Base-by-base conservation (phyloP, 129 eudicot genomes). In the Lonicera japonica region DNA sequence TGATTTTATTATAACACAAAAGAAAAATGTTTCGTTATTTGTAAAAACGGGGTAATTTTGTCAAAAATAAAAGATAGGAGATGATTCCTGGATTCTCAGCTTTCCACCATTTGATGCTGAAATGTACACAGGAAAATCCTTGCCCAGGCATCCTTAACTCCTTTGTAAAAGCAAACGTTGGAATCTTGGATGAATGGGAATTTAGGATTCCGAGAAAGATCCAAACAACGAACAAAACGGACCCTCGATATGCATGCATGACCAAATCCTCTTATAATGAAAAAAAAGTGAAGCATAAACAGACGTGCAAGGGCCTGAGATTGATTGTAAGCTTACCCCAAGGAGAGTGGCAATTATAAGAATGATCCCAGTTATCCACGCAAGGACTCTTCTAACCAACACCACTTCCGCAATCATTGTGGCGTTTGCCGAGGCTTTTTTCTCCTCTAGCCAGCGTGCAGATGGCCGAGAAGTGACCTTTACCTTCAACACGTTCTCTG, bases 281-380 rank as follows among this genome's bases (percentile, higher is more conserved):
- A n/a, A n/a, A n/a, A n/a, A n/a, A 50, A 50, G n/a, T 50, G 51
- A 50, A 50, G 21, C 9, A n/a, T 0, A 54, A 54, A 10, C 4
- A 5, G 25, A 9, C 12, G 14, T 54, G 14, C 11, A 19, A 46
- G 64, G 23, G 16, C 3, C 40, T 21, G 2, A 29, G 36, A 29
- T 29, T 29, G 36, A 29, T 29, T 29, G 36, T 2, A 29, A 75
- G 60, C 81, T 85, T 70, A 92, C 99, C 88, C 96, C 99, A 53
- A 92, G 66, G 64, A 87, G 77, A 56, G 96, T 82, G 76, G 99
- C 68, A 67, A 92, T 61, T 56, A 92, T 23, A 61, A 92, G 81
- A 53, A 92, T 69, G 58, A 92, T 78, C 73, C 99, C 99, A 0
- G 99, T 88, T 15, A 74, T 73, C 99, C 99, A 92, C 24, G 99